These are phyloP conservation scores for Chrysopogon serrulatus DNA, from an alignment of 176 grass and related monocot genomes.

Conservation along the genomic window DNA sequence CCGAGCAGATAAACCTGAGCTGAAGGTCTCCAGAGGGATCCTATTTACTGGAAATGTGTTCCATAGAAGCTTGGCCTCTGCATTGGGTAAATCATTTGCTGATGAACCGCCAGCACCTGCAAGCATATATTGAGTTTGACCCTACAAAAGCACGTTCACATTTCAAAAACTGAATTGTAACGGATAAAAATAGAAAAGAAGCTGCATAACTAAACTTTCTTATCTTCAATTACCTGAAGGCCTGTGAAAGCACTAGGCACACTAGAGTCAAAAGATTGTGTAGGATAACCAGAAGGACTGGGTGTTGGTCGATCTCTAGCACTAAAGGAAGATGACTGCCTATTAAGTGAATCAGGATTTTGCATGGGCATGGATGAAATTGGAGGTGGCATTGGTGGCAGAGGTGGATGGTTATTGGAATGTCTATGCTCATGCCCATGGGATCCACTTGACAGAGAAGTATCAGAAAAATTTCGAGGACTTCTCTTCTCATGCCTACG, in stretches of 20 bases:
- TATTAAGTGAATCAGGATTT: slow-evolving; percentile 56
- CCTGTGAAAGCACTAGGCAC: slow-evolving; percentile 40
- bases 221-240: slow-evolving; percentile 52
- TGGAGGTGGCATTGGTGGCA: slow-evolving; percentile 84
- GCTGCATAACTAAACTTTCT: slow-evolving; percentile 14
- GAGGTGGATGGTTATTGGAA: slow-evolving; percentile 69
- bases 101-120: slow-evolving; percentile 40
- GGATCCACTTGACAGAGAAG: slow-evolving; percentile 35
- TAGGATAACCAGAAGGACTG: slow-evolving; percentile 63
- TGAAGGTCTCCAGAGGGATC: slow-evolving; percentile 46
- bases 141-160: slow-evolving; percentile 44
- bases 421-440: slow-evolving; percentile 42
- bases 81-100: slow-evolving; percentile 56
- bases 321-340: slow-evolving; percentile 39
- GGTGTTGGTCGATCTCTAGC: slow-evolving; percentile 60
- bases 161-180: slow-evolving; percentile 14
- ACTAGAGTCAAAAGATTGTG: slow-evolving; percentile 63
- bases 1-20: slow-evolving; percentile 47
- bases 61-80: slow-evolving; percentile 66
- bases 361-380: slow-evolving; percentile 36
- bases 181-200: slow-evolving; percentile 21
- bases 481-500: slow-evolving; percentile 46
- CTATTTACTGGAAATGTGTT: slow-evolving; percentile 60
- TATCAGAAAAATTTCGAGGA: slow-evolving; percentile 31
- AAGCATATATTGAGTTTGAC: slow-evolving; percentile 66